These are phyloP conservation scores for Candida tallmaniae DNA, from an alignment of 805 yeast genomes.

Conservation along the genomic window DNA sequence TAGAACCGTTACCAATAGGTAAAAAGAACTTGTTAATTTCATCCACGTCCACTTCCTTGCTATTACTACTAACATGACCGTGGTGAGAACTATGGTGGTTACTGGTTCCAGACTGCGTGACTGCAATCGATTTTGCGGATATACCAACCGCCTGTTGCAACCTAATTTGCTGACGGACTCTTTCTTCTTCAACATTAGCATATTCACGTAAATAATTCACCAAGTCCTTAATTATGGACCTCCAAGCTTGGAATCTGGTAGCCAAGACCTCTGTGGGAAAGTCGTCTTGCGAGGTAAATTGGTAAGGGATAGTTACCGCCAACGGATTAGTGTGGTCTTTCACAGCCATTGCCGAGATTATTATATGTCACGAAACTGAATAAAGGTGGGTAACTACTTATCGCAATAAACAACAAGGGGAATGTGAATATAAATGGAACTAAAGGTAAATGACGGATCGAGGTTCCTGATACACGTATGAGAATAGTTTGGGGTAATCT, in stretches of 20 bases:
- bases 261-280: conserved; percentile 85
- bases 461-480: no score
- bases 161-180: conserved; percentile 75
- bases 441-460: no score
- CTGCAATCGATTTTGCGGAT: conserved; percentile 14
- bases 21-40: conserved; percentile 54
- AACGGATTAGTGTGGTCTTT: conserved; percentile 30
- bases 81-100: conserved; percentile 2
- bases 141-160: conserved; percentile 68
- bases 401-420: no score
- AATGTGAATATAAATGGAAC: no score
- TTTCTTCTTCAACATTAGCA: conserved; percentile 83
- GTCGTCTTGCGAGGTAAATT: conserved; percentile 28
- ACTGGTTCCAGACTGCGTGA: conserved; percentile 8
- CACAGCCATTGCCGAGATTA: conserved; percentile 2
- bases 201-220: conserved; percentile 73
- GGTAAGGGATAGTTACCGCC: conserved; percentile 35
- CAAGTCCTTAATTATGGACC: conserved; percentile 69
- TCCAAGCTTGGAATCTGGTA: conserved; percentile 80
- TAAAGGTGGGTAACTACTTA: no score
- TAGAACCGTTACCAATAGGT: conserved; percentile 67
- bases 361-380: no score
- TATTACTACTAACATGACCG: conserved; percentile 10
- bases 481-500: no score
- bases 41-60: conserved; percentile 22